Evolutionary conservation across 108 stramenopile species (phyloP), one percentile per base, ranked within the genome.

Genomic region (Cyclotella kingstonii): DNA sequence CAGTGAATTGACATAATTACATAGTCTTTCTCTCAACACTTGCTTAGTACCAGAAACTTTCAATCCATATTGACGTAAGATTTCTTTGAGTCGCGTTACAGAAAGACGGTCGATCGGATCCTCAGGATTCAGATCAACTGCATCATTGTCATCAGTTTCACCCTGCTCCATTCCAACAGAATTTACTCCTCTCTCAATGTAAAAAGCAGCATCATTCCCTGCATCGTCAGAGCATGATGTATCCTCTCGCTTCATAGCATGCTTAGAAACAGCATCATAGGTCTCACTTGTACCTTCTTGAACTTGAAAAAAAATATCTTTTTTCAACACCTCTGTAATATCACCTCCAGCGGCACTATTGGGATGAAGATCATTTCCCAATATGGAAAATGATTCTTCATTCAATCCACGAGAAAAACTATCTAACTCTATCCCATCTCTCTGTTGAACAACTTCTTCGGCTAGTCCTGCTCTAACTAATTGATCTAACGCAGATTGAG

Each of bases 91-190:
- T 61, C 77, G 54, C n/a, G 64, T 68, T 5, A 93, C 88, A 1
- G 91, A 88, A 12, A 93, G 63, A 18, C 50, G 57, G 60, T 77
- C 83, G 45, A 93, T 88, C 3, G 91, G 88, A 77, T 90, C 91
- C 10, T 33, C 9, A 8, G 33, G 29, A 21, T 51, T 54, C 63
- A 14, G 17, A 21, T 71, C 36, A n/a, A 0, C 54, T 34, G 23
- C 23, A 14, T 41, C 25, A 55, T 54, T 34, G 57, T 34, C 69
- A 2, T 65, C 41, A 6, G 25, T 61, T 52, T 43, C 58, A 8
- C 15, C 23, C 6, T 12, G 21, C 9, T 30, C 28, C 8, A 14
- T 11, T 1, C 47, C 40, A 43, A 23, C 51, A 18, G 28, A 3
- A 50, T 14, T 4, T 21, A 35, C 47, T 2, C n/a, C 17, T 26